These are phyloP conservation scores for Suillus cothurnatus DNA, from an alignment of 768 basidiomycete genomes.

Conservation along the genomic window DNA sequence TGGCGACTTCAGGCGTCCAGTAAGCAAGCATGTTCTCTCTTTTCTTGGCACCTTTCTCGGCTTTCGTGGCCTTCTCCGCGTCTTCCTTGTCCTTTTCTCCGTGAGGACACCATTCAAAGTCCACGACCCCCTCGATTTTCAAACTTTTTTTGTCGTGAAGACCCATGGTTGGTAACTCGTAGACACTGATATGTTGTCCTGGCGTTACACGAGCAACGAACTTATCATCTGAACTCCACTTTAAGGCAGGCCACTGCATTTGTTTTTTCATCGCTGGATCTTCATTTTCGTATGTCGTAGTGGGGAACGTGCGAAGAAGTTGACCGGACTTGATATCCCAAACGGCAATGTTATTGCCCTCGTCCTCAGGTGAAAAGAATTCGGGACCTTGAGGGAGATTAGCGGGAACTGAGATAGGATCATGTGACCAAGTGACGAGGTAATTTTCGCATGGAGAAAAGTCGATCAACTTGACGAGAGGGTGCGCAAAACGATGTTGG, in stretches of 20 bases:
- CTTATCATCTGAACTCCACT: slow-evolving; percentile 97
- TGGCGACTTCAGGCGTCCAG: slow-evolving; percentile 96
- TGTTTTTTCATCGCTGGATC: slow-evolving; percentile 66
- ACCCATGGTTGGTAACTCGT: slow-evolving; percentile 93
- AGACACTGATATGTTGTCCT: slow-evolving; percentile 93
- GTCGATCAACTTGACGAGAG: slow-evolving; percentile 92
- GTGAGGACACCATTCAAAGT: slow-evolving; percentile 98
- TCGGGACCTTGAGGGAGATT: slow-evolving; percentile 79
- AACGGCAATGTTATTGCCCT: slow-evolving; percentile 95
- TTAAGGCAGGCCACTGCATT: slow-evolving; percentile 93
- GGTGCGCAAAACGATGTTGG: slow-evolving; percentile 92
- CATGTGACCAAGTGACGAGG: slow-evolving; percentile 96
- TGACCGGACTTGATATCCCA: slow-evolving; percentile 97
- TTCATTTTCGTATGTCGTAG: slow-evolving; percentile 61
- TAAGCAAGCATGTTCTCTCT: slow-evolving; percentile 94
- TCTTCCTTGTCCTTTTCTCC: slow-evolving; percentile 89
- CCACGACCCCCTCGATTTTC: slow-evolving; percentile 96
- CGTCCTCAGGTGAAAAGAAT: slow-evolving; percentile 91
- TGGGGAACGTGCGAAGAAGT: slow-evolving; percentile 89
- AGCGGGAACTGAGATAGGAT: slow-evolving; percentile 85
- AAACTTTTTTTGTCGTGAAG: slow-evolving; percentile 95
- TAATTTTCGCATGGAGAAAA: slow-evolving; percentile 98
- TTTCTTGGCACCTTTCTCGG: slow-evolving; percentile 59
- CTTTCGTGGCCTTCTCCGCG: slow-evolving; percentile 42
- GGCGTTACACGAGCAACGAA: slow-evolving; percentile 89